Conservation (phyloP, 257 asterid genomes). For the Solanum paucissectum region DNA sequence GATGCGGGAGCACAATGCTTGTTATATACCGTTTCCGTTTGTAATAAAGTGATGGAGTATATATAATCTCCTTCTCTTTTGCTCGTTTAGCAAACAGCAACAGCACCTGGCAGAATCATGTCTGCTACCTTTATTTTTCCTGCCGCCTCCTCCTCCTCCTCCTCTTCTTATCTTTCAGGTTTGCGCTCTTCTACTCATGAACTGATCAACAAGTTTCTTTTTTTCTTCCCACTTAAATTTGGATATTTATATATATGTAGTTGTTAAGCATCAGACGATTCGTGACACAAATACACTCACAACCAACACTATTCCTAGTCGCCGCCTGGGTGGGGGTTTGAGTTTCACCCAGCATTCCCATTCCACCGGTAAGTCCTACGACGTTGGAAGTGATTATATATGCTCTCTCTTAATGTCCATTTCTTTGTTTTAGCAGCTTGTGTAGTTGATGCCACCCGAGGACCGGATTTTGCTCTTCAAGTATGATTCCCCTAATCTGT, state of each 20-base stretch:
- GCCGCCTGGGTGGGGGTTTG: background rate
- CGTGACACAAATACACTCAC: background rate
- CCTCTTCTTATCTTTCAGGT: background rate
- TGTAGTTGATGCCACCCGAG: conserved; percentile 18
- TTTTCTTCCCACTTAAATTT: background rate
- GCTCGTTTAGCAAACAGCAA: background rate
- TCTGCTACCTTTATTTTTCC: background rate
- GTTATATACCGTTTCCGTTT: background rate
- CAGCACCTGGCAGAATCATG: background rate
- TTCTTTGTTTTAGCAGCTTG: conserved; percentile 25
- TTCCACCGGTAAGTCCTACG: background rate
- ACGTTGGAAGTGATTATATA: background rate
- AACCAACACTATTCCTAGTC: background rate
- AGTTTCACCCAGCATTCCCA: background rate
- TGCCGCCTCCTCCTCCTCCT: background rate
- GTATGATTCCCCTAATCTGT: conserved; percentile 5
- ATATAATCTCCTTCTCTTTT: background rate
- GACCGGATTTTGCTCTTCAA: conserved; percentile 11
- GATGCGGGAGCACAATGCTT: background rate
- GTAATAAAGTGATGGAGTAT: background rate
- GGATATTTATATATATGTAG: background rate
- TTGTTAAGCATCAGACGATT: background rate
- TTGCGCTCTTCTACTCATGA: background rate
- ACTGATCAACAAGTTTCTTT: background rate
- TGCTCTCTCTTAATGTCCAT: background rate